Evolutionary conservation across 176 grass and related monocot genomes (phyloP), one percentile per base, ranked within the genome.

Genomic region (Rhynchospora pubera): DNA sequence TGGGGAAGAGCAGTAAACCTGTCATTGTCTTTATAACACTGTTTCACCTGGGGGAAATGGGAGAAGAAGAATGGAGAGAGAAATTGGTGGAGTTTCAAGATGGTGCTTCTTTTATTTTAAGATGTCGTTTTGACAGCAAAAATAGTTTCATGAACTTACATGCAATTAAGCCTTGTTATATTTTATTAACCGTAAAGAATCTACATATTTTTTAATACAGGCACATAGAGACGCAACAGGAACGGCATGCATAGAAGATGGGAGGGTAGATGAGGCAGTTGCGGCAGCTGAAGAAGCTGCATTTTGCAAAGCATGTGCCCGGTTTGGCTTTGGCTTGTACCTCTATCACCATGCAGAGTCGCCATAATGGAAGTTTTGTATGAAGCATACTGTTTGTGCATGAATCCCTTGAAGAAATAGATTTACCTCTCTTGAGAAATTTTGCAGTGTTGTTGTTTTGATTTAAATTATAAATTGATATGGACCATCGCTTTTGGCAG

Each of bases 291-390:
- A 97, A 87, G 91, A 97, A 80, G 44, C 48, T 52, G 94, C 94
- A 65, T 97, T 97, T 88, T 88, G 84, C 85, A 97, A 97, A 85
- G 91, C 91, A 44, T 97, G 94, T 2, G 91, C 94, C 15, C 82
- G 94, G 34, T 97, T 97, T 64, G 94, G 94, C 59, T 97, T 97
- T 53, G 91, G 94, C 84, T 75, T 97, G 14, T 93, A 97, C 61
- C 86, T 97, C 67, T 93, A 97, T 80, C 91, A 97, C 79, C 80
- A 87, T 85, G 91, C 88, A 7, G 89, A 93, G 50, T 82, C 59
- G 3, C 79, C 75, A 71, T 90, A 86, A 61, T 48, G 44, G 4
- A 68, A 62, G 9, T 51, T 62, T 30, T 58, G 18, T 57, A n/a
- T 46, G 9, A 18, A 51, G 32, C n/a, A 9, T 63, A 52, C 45